Base-by-base conservation (phyloP, 306 rosid genomes). In the Canavalia gladiata region DNA sequence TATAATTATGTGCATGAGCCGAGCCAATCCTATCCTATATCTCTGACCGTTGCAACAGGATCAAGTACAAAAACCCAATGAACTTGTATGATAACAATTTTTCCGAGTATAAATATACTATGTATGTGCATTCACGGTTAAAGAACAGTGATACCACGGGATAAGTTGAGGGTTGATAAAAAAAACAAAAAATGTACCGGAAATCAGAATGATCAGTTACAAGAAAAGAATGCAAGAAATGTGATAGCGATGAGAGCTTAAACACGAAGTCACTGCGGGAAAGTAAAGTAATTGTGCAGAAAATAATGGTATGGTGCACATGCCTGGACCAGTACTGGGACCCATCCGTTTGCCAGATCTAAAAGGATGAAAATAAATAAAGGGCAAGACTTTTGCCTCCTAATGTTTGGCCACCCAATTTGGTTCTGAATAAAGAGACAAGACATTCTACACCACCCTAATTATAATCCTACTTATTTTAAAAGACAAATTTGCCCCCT, bases 231-330 rank as follows among this genome's bases (percentile, higher is more conserved):
- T 72, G 66, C 58, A 9, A 68, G 77, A 79, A 79, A 74, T 73
- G 31, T 74, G 81, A 84, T 68, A 56, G 76, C 65, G 81, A 83
- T 74, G 68, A 71, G 76, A 81, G 84, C 84, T 84, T 74, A 6
- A 73, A 72, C 75, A 84, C 69, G 78, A 63, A 79, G 88, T 83
- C 88, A 63, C 81, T 68, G 58, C 33, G 42, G 58, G 70, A 84
- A 76, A 69, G 81, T 62, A 67, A 30, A 66, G 86, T 55, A 60
- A 79, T 62, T 70, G 39, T 34, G 69, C 76, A 72, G 88, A 76
- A 68, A 76, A 77, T 75, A 62, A 67, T 82, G 82, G 73, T 51
- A 85, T 78, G 88, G 92, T 1, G 91, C 97, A 92, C 97, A 92
- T 92, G 97, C 76, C 79, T 75, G 64, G 58, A 41, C 73, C 97